These are phyloP conservation scores for Vitis hybrid DNA, from an alignment of 177 flowering plant genomes.

Conservation along the genomic window DNA sequence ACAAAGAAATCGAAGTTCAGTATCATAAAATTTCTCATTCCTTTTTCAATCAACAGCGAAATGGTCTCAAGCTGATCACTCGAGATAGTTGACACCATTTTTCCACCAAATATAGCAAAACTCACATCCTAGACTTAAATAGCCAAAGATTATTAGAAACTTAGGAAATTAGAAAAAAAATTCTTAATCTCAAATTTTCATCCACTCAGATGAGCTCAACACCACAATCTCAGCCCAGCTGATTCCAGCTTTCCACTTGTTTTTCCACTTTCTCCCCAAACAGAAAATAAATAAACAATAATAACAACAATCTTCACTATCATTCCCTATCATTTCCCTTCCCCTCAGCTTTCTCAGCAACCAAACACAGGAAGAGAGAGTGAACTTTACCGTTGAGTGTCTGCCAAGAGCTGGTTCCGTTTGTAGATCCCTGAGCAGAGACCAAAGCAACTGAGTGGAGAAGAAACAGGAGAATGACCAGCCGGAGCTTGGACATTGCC, in stretches of 20 bases:
- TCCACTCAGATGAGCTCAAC: no score
- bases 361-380: not conserved
- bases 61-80: no score
- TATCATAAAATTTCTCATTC: no score
- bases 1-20: no score
- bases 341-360: slow-evolving; percentile 7
- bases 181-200: no score
- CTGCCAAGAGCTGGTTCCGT: slow-evolving; percentile 25
- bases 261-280: slow-evolving; percentile 3
- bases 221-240: no score
- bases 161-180: no score
- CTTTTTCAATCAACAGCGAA: no score
- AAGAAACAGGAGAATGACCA: slow-evolving; percentile 4
- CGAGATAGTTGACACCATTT: no score
- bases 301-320: slow-evolving; percentile 3
- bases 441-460: slow-evolving; percentile 26
- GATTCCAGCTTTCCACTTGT: not conserved
- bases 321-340: not conserved
- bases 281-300: not conserved
- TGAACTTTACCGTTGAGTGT: slow-evolving; percentile 38
- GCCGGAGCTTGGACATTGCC: slow-evolving; percentile 30
- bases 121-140: no score
- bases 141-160: no score
- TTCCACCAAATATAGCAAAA: no score
- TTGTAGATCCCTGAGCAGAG: slow-evolving; percentile 45